Conservation (phyloP, 345 rosid species). For the Crucihimalaya himalaica region DNA sequence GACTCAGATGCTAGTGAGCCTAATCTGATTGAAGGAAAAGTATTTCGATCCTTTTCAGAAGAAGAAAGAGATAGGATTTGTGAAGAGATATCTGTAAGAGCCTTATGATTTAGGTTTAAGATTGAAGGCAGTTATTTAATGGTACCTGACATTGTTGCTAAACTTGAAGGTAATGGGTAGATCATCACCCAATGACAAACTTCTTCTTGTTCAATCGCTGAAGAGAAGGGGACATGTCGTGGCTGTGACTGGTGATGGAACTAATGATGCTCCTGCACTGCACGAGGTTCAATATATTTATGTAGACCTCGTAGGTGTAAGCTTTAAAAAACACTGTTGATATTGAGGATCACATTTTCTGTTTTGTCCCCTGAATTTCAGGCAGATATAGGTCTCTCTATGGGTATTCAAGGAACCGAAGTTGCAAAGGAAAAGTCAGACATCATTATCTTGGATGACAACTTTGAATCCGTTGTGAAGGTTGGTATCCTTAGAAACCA, state of each 20-base stretch:
- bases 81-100: slow-evolving; percentile 78
- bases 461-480: slow-evolving; percentile 96
- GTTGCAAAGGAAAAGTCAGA: slow-evolving; percentile 99
- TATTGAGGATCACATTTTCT: slow-evolving; percentile 2
- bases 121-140: not conserved
- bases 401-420: slow-evolving; percentile 99
- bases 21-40: slow-evolving; percentile 80
- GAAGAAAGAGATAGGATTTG: slow-evolving; percentile 67
- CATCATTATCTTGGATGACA: slow-evolving; percentile 90
- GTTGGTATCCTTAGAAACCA: slow-evolving; percentile 34
- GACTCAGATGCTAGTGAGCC: slow-evolving; percentile 63
- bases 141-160: slow-evolving; percentile 17
- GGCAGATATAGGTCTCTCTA: slow-evolving; percentile 98
- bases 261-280: slow-evolving; percentile 92
- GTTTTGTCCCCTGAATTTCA: slow-evolving; percentile 39
- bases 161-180: slow-evolving; percentile 83
- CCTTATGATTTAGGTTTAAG: slow-evolving; percentile 13
- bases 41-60: slow-evolving; percentile 72
- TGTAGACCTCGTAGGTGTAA: not conserved
- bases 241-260: slow-evolving; percentile 94
- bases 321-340: not conserved
- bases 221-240: slow-evolving; percentile 75
- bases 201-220: slow-evolving; percentile 83
- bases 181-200: slow-evolving; percentile 90
- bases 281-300: slow-evolving; percentile 61